phyloP scores from a whole-genome alignment of 331 rosid genomes.

The Rhamnella rubrinervis region DNA sequence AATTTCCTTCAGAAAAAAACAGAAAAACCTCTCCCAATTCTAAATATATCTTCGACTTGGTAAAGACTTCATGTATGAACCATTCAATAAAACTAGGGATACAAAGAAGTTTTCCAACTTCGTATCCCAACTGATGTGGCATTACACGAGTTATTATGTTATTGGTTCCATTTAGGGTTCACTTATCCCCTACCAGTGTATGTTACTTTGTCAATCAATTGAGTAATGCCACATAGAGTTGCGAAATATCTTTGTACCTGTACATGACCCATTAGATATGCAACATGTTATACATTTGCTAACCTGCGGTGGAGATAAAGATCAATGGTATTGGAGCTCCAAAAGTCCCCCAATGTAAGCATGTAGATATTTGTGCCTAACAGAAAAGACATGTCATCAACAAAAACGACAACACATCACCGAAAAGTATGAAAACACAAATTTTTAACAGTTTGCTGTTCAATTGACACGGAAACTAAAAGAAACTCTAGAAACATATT shows the following conservation, averaged over 20 bases:
- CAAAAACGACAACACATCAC: not conserved
- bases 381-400: slow-evolving; percentile 21
- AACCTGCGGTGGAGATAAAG: slow-evolving; percentile 93
- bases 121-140: too few relatives aligned
- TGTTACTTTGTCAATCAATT: too few relatives aligned
- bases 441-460: not conserved
- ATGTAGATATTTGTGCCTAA: slow-evolving; percentile 84
- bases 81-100: not conserved
- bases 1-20: too few relatives aligned
- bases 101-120: too few relatives aligned
- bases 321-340: slow-evolving; percentile 86
- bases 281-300: slow-evolving; percentile 15
- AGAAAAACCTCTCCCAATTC: not conserved
- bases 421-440: not conserved
- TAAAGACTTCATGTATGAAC: not conserved
- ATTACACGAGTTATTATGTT: too few relatives aligned
- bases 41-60: not conserved
- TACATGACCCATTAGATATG: slow-evolving; percentile 1
- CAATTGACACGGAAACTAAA: not conserved
- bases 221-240: too few relatives aligned
- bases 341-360: slow-evolving; percentile 83
- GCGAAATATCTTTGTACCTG: too few relatives aligned
- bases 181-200: too few relatives aligned
- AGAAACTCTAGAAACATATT: not conserved
- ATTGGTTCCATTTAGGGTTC: too few relatives aligned